Evolutionary conservation across 2,329 filamentous ascomycete species (phyloP).

Genomic region (Acephala macrosclerotiorum): DNA sequence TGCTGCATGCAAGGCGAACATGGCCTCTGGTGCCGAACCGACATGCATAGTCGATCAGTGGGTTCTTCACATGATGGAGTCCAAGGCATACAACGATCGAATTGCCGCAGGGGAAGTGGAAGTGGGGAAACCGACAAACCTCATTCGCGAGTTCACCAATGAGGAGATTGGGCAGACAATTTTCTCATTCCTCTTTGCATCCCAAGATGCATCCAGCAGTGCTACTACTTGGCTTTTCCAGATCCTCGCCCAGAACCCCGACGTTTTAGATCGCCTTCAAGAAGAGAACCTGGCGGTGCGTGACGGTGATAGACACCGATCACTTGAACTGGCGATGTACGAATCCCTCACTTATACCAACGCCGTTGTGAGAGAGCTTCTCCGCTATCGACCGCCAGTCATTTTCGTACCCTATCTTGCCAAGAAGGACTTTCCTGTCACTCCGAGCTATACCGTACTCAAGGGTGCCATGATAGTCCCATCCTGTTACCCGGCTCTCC

Average conservation of each 20-base stretch:
- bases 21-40: conserved; percentile 72
- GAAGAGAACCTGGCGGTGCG: conserved; percentile 55
- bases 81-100: conserved; percentile 69
- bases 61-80: conserved; percentile 78
- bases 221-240: conserved; percentile 62
- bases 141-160: conserved; percentile 59
- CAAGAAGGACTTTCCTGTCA: conserved; percentile 55
- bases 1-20: conserved; percentile 73
- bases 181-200: conserved; percentile 62
- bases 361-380: conserved; percentile 60
- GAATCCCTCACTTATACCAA: conserved; percentile 59
- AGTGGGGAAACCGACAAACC: conserved; percentile 52
- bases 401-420: conserved; percentile 62
- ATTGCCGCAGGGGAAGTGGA: conserved; percentile 62
- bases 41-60: conserved; percentile 81
- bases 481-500: conserved; percentile 58
- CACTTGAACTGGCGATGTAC: conserved; percentile 54
- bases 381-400: conserved; percentile 59
- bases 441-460: conserved; percentile 55
- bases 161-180: conserved; percentile 58
- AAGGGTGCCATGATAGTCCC: conserved; percentile 58
- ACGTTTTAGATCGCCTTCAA: conserved; percentile 54
- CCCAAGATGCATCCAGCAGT: conserved; percentile 60
- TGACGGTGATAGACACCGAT: conserved; percentile 49
- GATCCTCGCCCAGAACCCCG: conserved; percentile 57